A percentile compares a stretch with the other conserved stretches of the same genome.
phyloP scores from a whole-genome alignment of 768 basidiomycete genomes.

The Amanita polypyramis region DNA sequence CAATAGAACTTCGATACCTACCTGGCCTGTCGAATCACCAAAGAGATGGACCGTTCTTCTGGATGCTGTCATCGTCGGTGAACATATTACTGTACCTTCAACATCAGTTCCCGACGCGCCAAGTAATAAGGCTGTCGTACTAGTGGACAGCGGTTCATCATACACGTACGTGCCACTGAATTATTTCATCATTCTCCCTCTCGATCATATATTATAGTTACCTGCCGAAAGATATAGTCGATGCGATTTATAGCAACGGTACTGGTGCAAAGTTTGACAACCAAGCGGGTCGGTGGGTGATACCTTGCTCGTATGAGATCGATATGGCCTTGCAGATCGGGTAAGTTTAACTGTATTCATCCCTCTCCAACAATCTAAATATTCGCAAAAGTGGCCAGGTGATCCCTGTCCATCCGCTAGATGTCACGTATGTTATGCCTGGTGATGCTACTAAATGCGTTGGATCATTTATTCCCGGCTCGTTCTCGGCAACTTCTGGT shows the following conservation, averaged over 20 bases:
- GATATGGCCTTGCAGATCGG: conserved; percentile 72
- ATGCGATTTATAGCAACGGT: conserved; percentile 59
- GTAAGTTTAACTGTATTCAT: conserved; percentile 28
- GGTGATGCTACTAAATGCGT: conserved; percentile 43
- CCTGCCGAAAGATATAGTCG: conserved; percentile 49
- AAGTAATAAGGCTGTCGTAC: conserved; percentile 57
- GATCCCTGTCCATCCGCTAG: conserved; percentile 73
- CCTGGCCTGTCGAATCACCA: conserved; percentile 59
- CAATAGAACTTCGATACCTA: conserved; percentile 50
- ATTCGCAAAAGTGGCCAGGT: conserved; percentile 48
- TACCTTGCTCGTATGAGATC: conserved; percentile 69
- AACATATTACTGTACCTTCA: conserved; percentile 37
- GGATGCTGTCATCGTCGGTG: conserved; percentile 59
- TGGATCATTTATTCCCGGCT: conserved; percentile 67
- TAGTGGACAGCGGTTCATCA: conserved; percentile 77
- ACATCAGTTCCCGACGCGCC: conserved; percentile 50
- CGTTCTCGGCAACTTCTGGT: conserved; percentile 43
- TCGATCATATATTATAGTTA: conserved; percentile 38
- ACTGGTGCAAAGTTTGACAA: conserved; percentile 52
- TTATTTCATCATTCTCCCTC: conserved; percentile 1
- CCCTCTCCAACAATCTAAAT: not conserved
- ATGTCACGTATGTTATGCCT: conserved; percentile 44
- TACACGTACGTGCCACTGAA: conserved; percentile 44
- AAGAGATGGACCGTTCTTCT: conserved; percentile 69
- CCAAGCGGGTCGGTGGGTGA: conserved; percentile 47